phyloP scores from a whole-genome alignment of 2,329 filamentous ascomycete species.

The Phaeosphaeriaceae sp. region DNA sequence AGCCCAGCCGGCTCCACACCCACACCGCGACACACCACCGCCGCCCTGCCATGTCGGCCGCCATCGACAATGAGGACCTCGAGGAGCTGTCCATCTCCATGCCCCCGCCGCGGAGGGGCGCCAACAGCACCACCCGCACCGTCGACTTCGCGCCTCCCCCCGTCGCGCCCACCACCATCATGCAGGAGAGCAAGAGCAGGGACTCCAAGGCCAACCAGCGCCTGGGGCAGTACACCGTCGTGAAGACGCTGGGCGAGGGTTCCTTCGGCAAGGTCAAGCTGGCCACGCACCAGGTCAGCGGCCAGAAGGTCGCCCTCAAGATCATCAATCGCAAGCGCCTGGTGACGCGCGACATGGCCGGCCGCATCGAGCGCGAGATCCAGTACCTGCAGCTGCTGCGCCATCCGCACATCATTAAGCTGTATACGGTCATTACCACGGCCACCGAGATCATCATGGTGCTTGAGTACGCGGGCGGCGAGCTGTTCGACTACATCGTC shows the following conservation, averaged over 20 bases:
- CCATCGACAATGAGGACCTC: conserved; percentile 77
- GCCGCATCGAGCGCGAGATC: conserved; percentile 95
- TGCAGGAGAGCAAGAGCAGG: conserved; percentile 53
- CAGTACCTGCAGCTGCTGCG: conserved; percentile 95
- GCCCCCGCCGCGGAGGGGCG: conserved; percentile 65
- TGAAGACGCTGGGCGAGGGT: conserved; percentile 91
- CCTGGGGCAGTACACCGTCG: conserved; percentile 88
- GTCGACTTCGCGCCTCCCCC: conserved; percentile 45
- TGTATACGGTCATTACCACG: conserved; percentile 98
- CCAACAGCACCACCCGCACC: conserved; percentile 37
- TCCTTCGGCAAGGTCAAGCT: conserved; percentile 99
- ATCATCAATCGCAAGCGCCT: conserved; percentile 97
- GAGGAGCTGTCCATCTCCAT: conserved; percentile 74
- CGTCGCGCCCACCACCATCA: conserved; percentile 28
- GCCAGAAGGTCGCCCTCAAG: conserved; percentile 95
- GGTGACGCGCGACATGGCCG: conserved; percentile 96
- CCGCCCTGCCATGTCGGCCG: conserved; percentile 44
- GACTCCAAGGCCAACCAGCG: conserved; percentile 75
- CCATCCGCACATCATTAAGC: conserved; percentile 98
- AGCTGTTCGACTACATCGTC: conserved; percentile 98
- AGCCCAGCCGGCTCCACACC: conserved; percentile 1
- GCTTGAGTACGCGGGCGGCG: conserved; percentile 93
- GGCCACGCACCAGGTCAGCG: conserved; percentile 88
- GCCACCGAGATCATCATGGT: conserved; percentile 98
- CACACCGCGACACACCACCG: conserved; percentile 3